Conservation (phyloP, 106 monocot genomes). For the Vanilla planifolia region DNA sequence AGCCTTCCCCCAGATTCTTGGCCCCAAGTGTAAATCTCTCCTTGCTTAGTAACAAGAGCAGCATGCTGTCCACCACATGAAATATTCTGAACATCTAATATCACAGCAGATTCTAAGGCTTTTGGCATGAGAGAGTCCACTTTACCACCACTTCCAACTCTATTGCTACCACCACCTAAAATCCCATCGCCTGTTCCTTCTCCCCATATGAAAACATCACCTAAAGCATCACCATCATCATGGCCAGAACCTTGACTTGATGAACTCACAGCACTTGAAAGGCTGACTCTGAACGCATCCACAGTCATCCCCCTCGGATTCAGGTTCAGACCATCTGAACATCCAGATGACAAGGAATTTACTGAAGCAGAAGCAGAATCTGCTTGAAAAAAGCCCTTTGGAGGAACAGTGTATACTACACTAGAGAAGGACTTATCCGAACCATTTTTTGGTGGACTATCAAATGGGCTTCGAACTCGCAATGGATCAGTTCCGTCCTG, state of each 20-base stretch:
- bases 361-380: constrained; percentile 45
- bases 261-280: constrained; percentile 97
- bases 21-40: constrained; percentile 94
- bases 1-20: constrained; percentile 95
- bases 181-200: constrained; percentile 90
- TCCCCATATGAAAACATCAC: constrained; percentile 97
- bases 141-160: constrained; percentile 42
- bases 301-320: constrained; percentile 37
- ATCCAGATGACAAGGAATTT: constrained; percentile 50
- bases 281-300: constrained; percentile 83
- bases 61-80: constrained; percentile 85
- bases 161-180: constrained; percentile 65
- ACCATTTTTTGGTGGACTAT: constrained; percentile 78
- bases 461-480: constrained; percentile 64
- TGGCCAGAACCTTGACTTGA: constrained; percentile 99
- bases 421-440: constrained; percentile 56
- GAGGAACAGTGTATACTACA: constrained; percentile 37
- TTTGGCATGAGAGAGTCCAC: constrained; percentile 80
- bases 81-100: constrained; percentile 91
- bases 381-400: constrained; percentile 36
- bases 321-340: constrained; percentile 47
- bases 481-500: constrained; percentile 68
- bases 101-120: constrained; percentile 84
- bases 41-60: constrained; percentile 89
- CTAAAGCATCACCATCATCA: constrained; percentile 98